phyloP scores from a whole-genome alignment of 352 stramenopile species.

The Heterotrichella gracilis region DNA sequence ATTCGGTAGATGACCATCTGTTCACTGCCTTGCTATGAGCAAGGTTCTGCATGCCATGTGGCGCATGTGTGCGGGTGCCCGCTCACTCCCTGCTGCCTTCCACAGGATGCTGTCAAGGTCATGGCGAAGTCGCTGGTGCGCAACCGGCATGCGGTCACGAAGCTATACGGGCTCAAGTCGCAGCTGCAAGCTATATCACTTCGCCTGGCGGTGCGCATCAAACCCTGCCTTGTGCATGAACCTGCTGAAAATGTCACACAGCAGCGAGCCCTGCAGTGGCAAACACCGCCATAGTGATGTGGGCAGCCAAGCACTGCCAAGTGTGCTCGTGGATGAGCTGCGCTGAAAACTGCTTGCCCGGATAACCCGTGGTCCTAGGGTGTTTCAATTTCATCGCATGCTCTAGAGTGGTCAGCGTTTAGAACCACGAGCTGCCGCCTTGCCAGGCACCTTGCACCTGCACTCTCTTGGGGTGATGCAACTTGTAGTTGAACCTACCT shows the following conservation, averaged over 20 bases:
- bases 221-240: no score
- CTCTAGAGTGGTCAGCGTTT: no score
- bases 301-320: not conserved
- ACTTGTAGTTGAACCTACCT: no score
- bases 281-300: not conserved
- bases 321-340: not conserved
- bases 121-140: slow-evolving; percentile 77
- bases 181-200: slow-evolving; percentile 70
- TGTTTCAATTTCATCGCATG: no score
- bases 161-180: slow-evolving; percentile 85
- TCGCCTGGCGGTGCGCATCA: no score
- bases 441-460: no score
- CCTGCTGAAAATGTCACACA: slow-evolving; percentile 44
- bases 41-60: not conserved
- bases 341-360: not conserved
- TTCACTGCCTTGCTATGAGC: not conserved
- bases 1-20: not conserved
- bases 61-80: not conserved
- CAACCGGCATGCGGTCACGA: slow-evolving; percentile 68
- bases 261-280: not conserved
- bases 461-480: no score
- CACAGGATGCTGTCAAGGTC: slow-evolving; percentile 48
- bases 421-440: no score
- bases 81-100: not conserved
- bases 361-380: not conserved